A percentile compares a stretch with the other conserved stretches of the same genome.
Evolutionary conservation across 495 filamentous ascomycete species (phyloP).

Genomic region (Jackrogersella minutella): DNA sequence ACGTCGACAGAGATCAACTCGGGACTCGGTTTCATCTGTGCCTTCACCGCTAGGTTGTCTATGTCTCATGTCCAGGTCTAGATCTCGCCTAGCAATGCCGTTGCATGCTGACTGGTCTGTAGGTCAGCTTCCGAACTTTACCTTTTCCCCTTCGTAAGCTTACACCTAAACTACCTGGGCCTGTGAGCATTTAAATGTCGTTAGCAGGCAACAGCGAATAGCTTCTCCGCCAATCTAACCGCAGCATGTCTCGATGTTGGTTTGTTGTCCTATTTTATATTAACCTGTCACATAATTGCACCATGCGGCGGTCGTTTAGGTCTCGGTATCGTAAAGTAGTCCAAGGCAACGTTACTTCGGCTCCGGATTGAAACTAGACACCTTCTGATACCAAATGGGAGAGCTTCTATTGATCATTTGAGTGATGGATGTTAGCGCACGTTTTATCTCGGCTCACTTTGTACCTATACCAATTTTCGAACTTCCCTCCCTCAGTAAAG

Average conservation of each 20-base stretch:
- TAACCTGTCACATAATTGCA: not conserved
- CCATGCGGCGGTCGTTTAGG: not conserved
- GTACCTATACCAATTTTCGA: not conserved
- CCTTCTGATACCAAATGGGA: not conserved
- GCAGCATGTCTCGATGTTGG: not conserved
- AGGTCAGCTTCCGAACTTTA: not conserved
- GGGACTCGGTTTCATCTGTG: not conserved
- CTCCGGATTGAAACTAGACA: too few species aligned
- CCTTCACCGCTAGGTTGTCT: not conserved
- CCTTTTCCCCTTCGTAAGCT: not conserved
- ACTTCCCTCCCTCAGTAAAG: too few species aligned
- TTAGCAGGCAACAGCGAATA: not conserved
- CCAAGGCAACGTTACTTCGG: not conserved
- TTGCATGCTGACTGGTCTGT: not conserved
- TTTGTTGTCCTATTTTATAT: not conserved
- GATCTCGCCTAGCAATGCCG: not conserved
- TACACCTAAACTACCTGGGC: not conserved
- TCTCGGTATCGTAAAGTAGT: not conserved
- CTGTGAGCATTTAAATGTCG: not conserved
- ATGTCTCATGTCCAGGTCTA: not conserved
- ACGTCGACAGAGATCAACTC: not conserved
- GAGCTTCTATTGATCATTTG: not conserved
- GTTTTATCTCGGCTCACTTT: not conserved
- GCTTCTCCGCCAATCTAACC: not conserved
- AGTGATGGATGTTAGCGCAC: not conserved